Evolutionary conservation across 208 protist species (phyloP), one percentile per base, ranked within the genome.

Genomic region (Acanthamoeba royreba): DNA sequence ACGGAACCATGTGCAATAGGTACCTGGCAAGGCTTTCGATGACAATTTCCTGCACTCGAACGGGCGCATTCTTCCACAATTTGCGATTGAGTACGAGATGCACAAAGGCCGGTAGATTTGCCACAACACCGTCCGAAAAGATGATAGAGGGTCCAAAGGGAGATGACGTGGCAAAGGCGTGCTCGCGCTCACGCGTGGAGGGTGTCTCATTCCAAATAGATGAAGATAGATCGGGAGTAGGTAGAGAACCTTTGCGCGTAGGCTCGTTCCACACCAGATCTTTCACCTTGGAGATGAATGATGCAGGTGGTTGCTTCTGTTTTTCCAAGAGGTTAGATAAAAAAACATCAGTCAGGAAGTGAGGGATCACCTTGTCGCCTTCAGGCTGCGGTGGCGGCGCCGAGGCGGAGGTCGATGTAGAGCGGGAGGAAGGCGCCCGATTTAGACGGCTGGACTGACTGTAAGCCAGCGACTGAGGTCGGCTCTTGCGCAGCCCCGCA

Each of bases 1-100:
- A n/a, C n/a, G n/a, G n/a, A n/a, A 79, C 13, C 31, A 46, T n/a
- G n/a, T n/a, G n/a, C 9, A 25, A 55, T n/a, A 42, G n/a, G n/a
- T n/a, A 79, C 69, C 69, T 4, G 28, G 55, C 58, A 8, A 92
- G 33, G 45, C 86, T 92, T 33, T 92, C 86, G 61, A 92, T 74
- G 2, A 92, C 42, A 38, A 92, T 92, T 42, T 66, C 38, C 45
- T 92, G 86, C 19, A 92, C 86, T 38, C 55, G 8, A 11, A 77
- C 46, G 31, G 86, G 33, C 13, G 86, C 52, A 25, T 1, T 40
- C 8, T 38, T 19, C 86, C 86, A 92, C 43, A 92, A 25, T 35
- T 92, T 92, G 17, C 86, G 28, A 38, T 92, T 92, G 55, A 92
- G 86, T 9, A 92, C 74, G 55, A 92, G 61, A 17, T 92, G 55